Evolutionary conservation across 2,329 filamentous ascomycete species (phyloP), one percentile per base, ranked within the genome.

Genomic region (Trichoderma koningiopsis): DNA sequence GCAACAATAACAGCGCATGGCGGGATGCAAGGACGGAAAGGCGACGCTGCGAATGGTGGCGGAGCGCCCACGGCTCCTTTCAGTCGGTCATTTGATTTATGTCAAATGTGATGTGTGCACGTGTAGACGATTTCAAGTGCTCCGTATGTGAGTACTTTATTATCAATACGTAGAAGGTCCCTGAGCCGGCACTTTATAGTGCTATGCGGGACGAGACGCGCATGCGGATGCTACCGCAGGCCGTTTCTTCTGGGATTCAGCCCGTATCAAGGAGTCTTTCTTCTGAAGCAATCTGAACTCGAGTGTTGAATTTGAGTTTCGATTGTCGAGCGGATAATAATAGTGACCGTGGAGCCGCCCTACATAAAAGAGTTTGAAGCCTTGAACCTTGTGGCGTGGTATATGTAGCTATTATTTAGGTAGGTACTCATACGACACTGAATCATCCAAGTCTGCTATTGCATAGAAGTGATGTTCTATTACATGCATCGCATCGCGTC

Each of bases 41-140:
- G 53, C 53, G 19, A 31, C 53, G 53, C 53, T n/a, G 53, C 53
- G n/a, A 55, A 10, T 19, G 16, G 53, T 22, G 53, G 53, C 53
- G 53, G 33, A 31, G 53, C 53, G 40, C 7, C 40, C 40, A 43
- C 6, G 16, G 27, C 8, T 29, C 53, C 53, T 56, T 29, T 53
- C 13, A 53, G 49, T 13, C 35, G 57, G 57, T 10, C 57, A 5
- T 29, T 60, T 40, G 2, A 3, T 24, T 14, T 11, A 13, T 3
- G 10, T 14, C 24, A n/a, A n/a, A 16, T 8, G 52, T 55, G 16
- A 16, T 55, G 8, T 19, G 40, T 22, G 61, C 52, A 64, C 52
- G 24, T 55, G 61, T 64, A 53, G 61, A 19, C 52, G 19, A 52
- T 31, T 64, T 31, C 33, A 56, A 64, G 49, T 27, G 43, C 24